Base-by-base conservation (phyloP, 2,329 filamentous ascomycete species). In the Falciphora oryzae region DNA sequence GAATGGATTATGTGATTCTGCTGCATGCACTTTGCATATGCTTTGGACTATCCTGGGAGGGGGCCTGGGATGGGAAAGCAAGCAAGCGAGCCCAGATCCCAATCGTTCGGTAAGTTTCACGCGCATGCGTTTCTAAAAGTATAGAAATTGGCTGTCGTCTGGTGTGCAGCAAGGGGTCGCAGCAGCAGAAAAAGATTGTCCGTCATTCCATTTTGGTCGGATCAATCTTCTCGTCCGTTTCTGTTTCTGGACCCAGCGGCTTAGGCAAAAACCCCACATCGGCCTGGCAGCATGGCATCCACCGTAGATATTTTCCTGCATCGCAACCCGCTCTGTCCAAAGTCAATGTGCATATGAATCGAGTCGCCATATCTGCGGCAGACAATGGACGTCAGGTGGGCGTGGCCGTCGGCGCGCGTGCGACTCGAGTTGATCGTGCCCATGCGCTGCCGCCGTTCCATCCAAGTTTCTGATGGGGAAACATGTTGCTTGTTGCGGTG, bases 401-500 rank as follows among this genome's bases (percentile, higher is more conserved):
- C 13, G 38, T 44, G 38, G 38, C 14, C 7, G 32, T 32, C 38
- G 14, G 38, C 38, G 18, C 13, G 38, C 38, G 18, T 44, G 38
- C 44, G 18, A 50, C 38, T 50, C 44, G 44, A n/a, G 44, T 11
- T 50, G 44, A 18, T 7, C 44, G 44, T 50, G 44, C 44, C 44
- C 22, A 50, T 50, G 44, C 44, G 44, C 44, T 50, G 44, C 44
- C 44, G 44, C 44, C 10, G 44, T 53, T 53, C 44, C 44, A 53
- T 53, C 7, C 44, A n/a, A 2, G 44, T 53, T 53, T 53, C 22
- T 53, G n/a, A 53, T 53, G 44, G 44, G 22, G 22, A 53, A 53
- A 53, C 44, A 53, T 53, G 44, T n/a, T n/a, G 44, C n/a, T 53
- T 25, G 44, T 53, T 53, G 44, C 44, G 44, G 44, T 53, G 44